Evolutionary conservation across 2,329 filamentous ascomycete genomes (phyloP).

Genomic region (Kalaharituber pfeilii): DNA sequence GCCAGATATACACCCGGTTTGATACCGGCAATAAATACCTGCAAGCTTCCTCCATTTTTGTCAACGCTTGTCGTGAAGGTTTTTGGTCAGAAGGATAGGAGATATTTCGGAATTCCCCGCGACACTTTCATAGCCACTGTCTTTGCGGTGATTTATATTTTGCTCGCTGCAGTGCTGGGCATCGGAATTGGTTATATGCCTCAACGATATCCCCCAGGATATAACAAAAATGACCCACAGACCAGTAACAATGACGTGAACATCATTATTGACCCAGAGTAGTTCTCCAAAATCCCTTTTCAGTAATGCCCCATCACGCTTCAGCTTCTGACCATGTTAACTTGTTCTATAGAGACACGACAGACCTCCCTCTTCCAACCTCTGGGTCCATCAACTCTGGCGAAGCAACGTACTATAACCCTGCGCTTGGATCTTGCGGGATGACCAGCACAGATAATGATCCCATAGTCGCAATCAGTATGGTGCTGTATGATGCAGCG

Average conservation of each 20-base stretch:
- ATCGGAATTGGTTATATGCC: background rate
- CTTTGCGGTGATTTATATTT: background rate
- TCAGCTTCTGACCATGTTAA: too few relatives aligned
- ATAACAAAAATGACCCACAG: background rate
- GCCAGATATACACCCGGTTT: too few relatives aligned
- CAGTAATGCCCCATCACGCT: too few relatives aligned
- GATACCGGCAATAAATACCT: background rate
- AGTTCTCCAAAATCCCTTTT: too few relatives aligned
- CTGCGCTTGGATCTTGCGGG: background rate
- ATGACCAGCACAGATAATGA: background rate
- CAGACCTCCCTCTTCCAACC: background rate
- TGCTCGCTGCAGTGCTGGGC: background rate
- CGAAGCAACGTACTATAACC: background rate
- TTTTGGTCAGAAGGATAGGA: background rate
- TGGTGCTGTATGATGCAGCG: background rate
- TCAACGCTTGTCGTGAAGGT: background rate
- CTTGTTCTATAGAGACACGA: background rate
- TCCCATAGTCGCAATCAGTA: background rate
- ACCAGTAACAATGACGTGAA: background rate
- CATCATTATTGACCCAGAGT: background rate
- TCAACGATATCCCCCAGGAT: background rate
- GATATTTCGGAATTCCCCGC: background rate
- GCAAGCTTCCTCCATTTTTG: background rate
- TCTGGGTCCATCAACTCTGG: background rate
- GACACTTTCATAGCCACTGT: background rate